A percentile compares a stretch with the other conserved stretches of the same genome.
Evolutionary conservation across 441 rosid species (phyloP).

Genomic region (Manihot esculenta): DNA sequence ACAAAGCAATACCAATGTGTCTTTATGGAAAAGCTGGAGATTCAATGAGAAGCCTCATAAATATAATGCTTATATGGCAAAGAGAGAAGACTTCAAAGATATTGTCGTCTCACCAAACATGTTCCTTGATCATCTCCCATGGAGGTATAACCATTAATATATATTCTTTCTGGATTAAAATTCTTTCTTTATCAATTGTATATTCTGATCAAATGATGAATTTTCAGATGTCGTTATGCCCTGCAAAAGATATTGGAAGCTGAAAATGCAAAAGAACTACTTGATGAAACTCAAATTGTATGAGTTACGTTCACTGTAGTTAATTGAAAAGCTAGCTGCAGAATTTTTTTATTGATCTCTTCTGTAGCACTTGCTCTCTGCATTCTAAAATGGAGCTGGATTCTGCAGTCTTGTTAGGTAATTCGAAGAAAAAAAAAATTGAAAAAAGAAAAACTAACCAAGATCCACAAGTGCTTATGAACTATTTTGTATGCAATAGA

Average conservation of each 20-base stretch:
- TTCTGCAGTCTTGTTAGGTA: not conserved
- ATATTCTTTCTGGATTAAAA: slow-evolving; percentile 1
- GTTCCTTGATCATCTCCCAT: slow-evolving; percentile 96
- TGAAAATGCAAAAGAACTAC: slow-evolving; percentile 25
- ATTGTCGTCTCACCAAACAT: slow-evolving; percentile 78
- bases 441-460: not conserved
- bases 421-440: not conserved
- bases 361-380: not conserved
- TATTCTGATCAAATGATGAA: not conserved
- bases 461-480: not conserved
- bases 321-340: not conserved
- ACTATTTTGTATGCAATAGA: too few relatives aligned
- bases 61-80: slow-evolving; percentile 66
- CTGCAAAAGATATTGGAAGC: slow-evolving; percentile 62
- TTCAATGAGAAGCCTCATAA: slow-evolving; percentile 28
- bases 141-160: slow-evolving; percentile 62
- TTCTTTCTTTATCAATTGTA: not conserved
- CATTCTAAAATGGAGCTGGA: not conserved
- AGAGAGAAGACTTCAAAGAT: slow-evolving; percentile 67
- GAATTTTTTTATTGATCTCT: not conserved
- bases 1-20: slow-evolving; percentile 32
- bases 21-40: slow-evolving; percentile 63
- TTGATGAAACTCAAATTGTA: slow-evolving; percentile 34
- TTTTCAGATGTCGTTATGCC: slow-evolving; percentile 64
- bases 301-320: slow-evolving; percentile 27